phyloP scores from a whole-genome alignment of 495 filamentous ascomycete species.

The Thermochaetoides thermophila region DNA sequence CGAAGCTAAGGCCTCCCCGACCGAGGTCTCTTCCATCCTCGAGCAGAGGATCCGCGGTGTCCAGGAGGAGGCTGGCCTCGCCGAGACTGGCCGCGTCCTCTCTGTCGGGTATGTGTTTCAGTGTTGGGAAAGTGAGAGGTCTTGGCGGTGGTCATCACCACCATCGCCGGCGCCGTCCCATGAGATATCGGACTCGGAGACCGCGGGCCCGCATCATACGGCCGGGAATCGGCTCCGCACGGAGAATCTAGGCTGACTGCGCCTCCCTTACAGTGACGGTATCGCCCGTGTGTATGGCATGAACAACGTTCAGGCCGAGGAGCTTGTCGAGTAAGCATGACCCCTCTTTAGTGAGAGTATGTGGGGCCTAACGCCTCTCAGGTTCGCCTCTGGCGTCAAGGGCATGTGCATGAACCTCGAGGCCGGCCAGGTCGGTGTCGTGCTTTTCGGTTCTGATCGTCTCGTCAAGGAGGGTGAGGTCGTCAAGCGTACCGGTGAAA shows the following conservation, averaged over 20 bases:
- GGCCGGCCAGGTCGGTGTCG: slow-evolving; percentile 99
- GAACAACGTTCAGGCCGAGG: slow-evolving; percentile 99
- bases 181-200: slow-evolving; percentile 4
- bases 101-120: slow-evolving; percentile 82
- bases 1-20: slow-evolving; percentile 88
- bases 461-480: slow-evolving; percentile 98
- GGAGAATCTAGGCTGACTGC: slow-evolving; percentile 23
- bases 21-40: slow-evolving; percentile 97
- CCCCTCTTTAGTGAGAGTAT: too few species aligned
- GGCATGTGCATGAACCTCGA: slow-evolving; percentile 99
- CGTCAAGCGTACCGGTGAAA: slow-evolving; percentile 98
- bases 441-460: slow-evolving; percentile 99
- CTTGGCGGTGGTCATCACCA: slow-evolving; percentile 11
- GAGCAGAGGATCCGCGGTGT: slow-evolving; percentile 98
- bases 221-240: not conserved
- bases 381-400: slow-evolving; percentile 99
- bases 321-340: slow-evolving; percentile 90
- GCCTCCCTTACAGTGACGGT: slow-evolving; percentile 66
- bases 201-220: not conserved
- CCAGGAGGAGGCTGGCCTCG: slow-evolving; percentile 86
- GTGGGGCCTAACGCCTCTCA: too few species aligned
- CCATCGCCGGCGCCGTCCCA: too few species aligned
- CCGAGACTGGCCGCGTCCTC: slow-evolving; percentile 96
- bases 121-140: slow-evolving; percentile 2
- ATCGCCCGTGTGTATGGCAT: slow-evolving; percentile 99